These are phyloP conservation scores for Zangia roseola DNA, from an alignment of 768 basidiomycete genomes.

Conservation along the genomic window DNA sequence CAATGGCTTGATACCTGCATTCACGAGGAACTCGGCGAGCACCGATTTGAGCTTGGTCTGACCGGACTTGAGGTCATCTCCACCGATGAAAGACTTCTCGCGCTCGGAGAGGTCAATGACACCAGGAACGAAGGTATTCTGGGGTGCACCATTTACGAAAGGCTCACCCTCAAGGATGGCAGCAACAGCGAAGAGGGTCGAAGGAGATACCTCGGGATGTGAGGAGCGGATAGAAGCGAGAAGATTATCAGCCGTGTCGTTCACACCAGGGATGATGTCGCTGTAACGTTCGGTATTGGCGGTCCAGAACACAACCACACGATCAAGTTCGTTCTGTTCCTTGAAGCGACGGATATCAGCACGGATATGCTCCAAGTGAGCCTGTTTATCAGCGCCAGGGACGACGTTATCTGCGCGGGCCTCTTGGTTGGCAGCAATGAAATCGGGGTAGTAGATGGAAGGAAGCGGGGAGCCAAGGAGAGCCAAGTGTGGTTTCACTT, in stretches of 20 bases:
- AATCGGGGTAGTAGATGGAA: constrained; percentile 95
- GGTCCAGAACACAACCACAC: constrained; percentile 95
- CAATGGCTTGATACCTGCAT: constrained; percentile 96
- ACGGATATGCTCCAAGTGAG: constrained; percentile 88
- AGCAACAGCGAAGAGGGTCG: constrained; percentile 93
- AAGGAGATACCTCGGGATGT: constrained; percentile 94
- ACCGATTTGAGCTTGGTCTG: constrained; percentile 98
- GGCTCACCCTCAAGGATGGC: constrained; percentile 93
- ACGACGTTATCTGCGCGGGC: constrained; percentile 93
- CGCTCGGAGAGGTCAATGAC: constrained; percentile 91
- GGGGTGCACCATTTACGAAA: constrained; percentile 96
- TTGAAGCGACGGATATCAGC: constrained; percentile 96
- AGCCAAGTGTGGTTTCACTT: constrained; percentile 85
- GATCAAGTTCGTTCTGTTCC: constrained; percentile 74
- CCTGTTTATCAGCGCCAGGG: constrained; percentile 82
- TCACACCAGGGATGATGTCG: constrained; percentile 90
- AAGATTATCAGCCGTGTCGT: constrained; percentile 89
- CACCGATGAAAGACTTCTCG: constrained; percentile 89
- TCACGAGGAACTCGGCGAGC: constrained; percentile 96
- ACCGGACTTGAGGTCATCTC: constrained; percentile 97
- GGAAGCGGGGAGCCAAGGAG: constrained; percentile 81
- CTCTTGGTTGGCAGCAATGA: constrained; percentile 97
- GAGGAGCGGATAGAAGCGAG: constrained; percentile 78
- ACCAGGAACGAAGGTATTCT: constrained; percentile 98
- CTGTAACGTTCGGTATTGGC: constrained; percentile 98